Conservation (phyloP, 2,329 filamentous ascomycete species). For the Xylariales sp. region DNA sequence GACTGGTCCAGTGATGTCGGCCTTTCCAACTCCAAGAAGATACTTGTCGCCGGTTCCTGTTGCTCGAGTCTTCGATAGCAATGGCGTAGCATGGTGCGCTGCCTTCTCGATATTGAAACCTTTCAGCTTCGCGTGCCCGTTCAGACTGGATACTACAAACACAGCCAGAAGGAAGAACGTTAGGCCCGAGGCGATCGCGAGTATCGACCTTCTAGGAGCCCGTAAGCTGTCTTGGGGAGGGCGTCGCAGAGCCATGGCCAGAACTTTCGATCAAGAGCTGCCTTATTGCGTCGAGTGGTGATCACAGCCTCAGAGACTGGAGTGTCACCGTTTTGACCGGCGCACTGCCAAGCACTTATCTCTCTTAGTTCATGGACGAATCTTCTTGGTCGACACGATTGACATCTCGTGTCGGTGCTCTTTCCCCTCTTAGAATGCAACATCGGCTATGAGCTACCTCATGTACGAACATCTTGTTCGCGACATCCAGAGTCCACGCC, state of each 20-base stretch:
- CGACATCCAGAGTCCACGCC: too few relatives aligned
- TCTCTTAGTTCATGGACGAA: conserved; percentile 2
- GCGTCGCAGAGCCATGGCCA: conserved; percentile 5
- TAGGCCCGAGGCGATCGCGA: conserved; percentile 24
- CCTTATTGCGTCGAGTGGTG: background rate
- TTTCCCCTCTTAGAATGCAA: conserved; percentile 15
- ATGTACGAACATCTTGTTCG: too few relatives aligned
- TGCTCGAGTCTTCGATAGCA: conserved; percentile 15
- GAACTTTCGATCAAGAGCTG: background rate
- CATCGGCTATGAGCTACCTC: too few relatives aligned
- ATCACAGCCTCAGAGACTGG: background rate
- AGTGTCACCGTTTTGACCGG: background rate
- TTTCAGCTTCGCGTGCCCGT: conserved; percentile 8
- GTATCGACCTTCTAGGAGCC: conserved; percentile 20
- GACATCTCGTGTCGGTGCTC: conserved; percentile 5
- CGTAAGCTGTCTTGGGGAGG: conserved; percentile 12
- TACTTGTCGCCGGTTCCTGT: conserved; percentile 36
- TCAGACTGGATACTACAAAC: conserved; percentile 21
- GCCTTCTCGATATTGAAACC: conserved; percentile 16
- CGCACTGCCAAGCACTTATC: background rate
- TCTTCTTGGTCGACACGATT: background rate
- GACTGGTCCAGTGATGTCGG: conserved; percentile 62
- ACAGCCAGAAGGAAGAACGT: conserved; percentile 31
- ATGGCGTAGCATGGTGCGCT: conserved; percentile 11
- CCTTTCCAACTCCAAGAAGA: conserved; percentile 48